A percentile compares a stretch with the other conserved stretches of the same genome.
phyloP scores from a whole-genome alignment of 768 basidiomycete genomes.

The Leucogyrophana mollusca region DNA sequence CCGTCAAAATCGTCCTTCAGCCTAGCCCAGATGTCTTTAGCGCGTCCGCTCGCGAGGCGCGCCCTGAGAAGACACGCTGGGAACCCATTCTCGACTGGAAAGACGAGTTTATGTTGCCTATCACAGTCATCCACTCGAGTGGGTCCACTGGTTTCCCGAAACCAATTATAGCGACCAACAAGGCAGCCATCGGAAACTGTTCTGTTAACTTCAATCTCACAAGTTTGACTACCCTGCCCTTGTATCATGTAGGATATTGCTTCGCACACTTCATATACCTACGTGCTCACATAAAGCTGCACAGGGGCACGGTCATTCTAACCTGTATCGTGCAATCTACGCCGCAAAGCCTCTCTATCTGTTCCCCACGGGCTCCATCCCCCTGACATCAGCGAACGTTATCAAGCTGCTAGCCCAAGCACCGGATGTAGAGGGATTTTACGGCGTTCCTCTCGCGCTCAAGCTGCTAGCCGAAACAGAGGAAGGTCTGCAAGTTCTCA shows the following conservation, averaged over 20 bases:
- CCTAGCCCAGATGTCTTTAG: conserved; percentile 17
- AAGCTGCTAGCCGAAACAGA: conserved; percentile 48
- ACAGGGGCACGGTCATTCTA: conserved; percentile 21
- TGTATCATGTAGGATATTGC: conserved; percentile 27
- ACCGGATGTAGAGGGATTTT: conserved; percentile 30
- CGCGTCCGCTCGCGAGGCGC: conserved; percentile 11
- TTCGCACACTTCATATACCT: neutral
- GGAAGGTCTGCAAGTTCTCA: conserved; percentile 42
- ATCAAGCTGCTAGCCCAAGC: conserved; percentile 35
- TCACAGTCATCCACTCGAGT: conserved; percentile 25
- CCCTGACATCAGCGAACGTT: conserved; percentile 47
- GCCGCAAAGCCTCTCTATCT: conserved; percentile 40
- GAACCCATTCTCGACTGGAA: conserved; percentile 18
- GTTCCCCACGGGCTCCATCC: conserved; percentile 38
- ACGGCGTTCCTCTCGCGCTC: conserved; percentile 37
- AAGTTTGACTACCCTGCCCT: conserved; percentile 24
- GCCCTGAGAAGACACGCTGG: conserved; percentile 22
- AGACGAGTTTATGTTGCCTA: conserved; percentile 17
- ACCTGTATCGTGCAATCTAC: conserved; percentile 43
- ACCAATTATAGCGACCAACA: conserved; percentile 38
- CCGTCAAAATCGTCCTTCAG: conserved; percentile 21
- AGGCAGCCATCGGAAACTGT: conserved; percentile 33
- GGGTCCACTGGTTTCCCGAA: conserved; percentile 48
- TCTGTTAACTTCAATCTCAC: conserved; percentile 27
- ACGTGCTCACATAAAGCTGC: neutral